Conservation (phyloP, 208 protist genomes). For the Spongospora subterranea region DNA sequence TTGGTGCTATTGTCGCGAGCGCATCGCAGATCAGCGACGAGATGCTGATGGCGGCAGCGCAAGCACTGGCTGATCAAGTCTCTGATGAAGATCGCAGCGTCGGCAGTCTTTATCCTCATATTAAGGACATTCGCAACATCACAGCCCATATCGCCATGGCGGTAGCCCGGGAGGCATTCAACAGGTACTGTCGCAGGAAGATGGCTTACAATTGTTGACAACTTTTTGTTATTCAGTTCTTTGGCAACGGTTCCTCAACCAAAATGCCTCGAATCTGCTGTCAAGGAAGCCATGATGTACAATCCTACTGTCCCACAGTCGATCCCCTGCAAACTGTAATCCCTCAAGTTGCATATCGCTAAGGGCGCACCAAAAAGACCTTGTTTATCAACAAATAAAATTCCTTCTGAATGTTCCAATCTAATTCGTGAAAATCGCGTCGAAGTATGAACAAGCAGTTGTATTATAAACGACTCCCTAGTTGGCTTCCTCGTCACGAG, state of each 20-base stretch:
- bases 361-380: no score
- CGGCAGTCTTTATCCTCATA: conserved; percentile 48
- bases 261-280: neutral
- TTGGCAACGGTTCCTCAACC: neutral
- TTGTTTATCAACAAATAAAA: no score
- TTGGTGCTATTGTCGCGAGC: conserved; percentile 63
- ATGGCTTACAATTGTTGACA: neutral
- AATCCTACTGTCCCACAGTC: neutral
- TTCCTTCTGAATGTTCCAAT: no score
- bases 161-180: neutral
- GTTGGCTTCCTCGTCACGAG: conserved; percentile 29
- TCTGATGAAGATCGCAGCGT: neutral
- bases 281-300: neutral
- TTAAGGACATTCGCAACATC: neutral
- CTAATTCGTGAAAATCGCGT: no score
- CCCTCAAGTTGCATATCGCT: no score
- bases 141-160: conserved; percentile 28
- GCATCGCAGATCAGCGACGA: conserved; percentile 69
- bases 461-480: no score
- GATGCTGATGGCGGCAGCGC: conserved; percentile 64
- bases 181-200: neutral
- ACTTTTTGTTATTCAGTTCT: neutral
- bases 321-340: no score
- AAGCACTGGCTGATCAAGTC: neutral
- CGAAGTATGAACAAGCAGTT: no score